Base-by-base conservation (phyloP, 139 green algal genomes). In the Volvox reticuliferus region DNA sequence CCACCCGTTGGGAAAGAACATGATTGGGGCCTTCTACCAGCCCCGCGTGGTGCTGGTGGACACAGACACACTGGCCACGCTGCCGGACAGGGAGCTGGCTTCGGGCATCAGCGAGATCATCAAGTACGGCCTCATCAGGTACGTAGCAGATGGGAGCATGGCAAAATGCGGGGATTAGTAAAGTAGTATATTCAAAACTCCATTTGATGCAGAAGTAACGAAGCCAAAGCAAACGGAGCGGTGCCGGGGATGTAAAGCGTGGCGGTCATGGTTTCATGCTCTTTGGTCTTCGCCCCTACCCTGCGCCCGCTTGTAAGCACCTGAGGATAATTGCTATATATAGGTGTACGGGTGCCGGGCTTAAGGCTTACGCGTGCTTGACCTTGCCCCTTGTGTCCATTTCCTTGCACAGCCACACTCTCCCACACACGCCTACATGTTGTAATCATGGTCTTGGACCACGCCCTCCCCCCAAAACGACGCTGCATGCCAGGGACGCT, bases 21-120 rank as follows among this genome's bases (percentile, higher is more conserved):
- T 99, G 98, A 99, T 99, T 83, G 98, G 98, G 35, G 98, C 98
- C 12, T 99, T 99, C 91, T 98, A 99, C 96, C 97, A 99, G 94
- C 97, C 97, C 5, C 94, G 91, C 44, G 96, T 93, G 79, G 98
- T 99, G 88, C 93, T 99, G 22, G 97, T 99, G 63, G 98, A 99
- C 94, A 99, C 94, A 13, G 92, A 96, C 30, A 98, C 97, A 3
- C 95, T 99, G 30, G 79, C 95, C 85, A 98, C 97, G 0, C 95
- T 99, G 78, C 98, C 98, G 17, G 94, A 98, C 85, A 89, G 98
- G 18, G 98, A 99, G 95, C 95, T 99, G 65, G 96, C 96, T 0
- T 97, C 93, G 6, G 98, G 98, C 36, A 93, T 99, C n/a, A 97
- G 96, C 65, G 98, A 99, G 94, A 96, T 99, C 55, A 94, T 99